These are phyloP conservation scores for Verticillium longisporum DNA, from an alignment of 2,329 filamentous ascomycete genomes.

Conservation along the genomic window DNA sequence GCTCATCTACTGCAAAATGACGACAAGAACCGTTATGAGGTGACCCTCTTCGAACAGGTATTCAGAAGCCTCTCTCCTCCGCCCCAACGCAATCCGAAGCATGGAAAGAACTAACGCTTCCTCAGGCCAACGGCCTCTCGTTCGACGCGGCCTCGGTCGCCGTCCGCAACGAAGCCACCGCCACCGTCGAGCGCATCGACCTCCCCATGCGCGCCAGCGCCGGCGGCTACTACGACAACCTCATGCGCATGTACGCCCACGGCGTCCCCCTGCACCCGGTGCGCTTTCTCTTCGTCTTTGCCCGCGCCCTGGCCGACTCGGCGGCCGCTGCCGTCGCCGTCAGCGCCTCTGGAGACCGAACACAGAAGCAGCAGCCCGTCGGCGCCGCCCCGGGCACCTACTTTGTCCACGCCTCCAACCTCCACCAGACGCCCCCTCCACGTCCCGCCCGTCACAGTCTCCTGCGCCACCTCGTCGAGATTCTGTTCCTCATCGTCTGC, in stretches of 20 bases:
- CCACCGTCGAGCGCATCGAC: slow-evolving; percentile 26
- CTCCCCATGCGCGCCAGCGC: slow-evolving; percentile 30
- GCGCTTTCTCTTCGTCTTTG: slow-evolving; percentile 47
- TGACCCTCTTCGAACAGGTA: slow-evolving; percentile 31
- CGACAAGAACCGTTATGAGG: slow-evolving; percentile 17
- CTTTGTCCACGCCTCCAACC: slow-evolving; percentile 47
- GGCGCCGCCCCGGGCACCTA: slow-evolving; percentile 26
- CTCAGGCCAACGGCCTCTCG: slow-evolving; percentile 23
- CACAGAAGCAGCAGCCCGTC: slow-evolving; percentile 4
- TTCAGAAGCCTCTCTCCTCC: too few relatives aligned
- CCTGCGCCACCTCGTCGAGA: slow-evolving; percentile 33
- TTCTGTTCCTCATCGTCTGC: slow-evolving; percentile 36
- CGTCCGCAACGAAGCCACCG: slow-evolving; percentile 21
- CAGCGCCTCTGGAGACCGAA: background rate
- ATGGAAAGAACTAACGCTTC: background rate
- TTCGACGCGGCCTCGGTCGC: slow-evolving; percentile 31
- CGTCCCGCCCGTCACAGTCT: slow-evolving; percentile 28
- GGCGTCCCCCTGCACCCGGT: slow-evolving; percentile 40
- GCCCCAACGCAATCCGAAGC: too few relatives aligned
- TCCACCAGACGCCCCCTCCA: slow-evolving; percentile 38
- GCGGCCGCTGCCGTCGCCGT: background rate
- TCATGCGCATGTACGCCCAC: slow-evolving; percentile 49
- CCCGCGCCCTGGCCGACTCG: slow-evolving; percentile 18
- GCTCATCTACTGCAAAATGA: slow-evolving; percentile 27
- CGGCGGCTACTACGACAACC: slow-evolving; percentile 44